Percentiles rank a stretch among this genome's conserved stretches.
Conservation (phyloP, 352 stramenopile genomes). For the Globisporangium recalcitrans region DNA sequence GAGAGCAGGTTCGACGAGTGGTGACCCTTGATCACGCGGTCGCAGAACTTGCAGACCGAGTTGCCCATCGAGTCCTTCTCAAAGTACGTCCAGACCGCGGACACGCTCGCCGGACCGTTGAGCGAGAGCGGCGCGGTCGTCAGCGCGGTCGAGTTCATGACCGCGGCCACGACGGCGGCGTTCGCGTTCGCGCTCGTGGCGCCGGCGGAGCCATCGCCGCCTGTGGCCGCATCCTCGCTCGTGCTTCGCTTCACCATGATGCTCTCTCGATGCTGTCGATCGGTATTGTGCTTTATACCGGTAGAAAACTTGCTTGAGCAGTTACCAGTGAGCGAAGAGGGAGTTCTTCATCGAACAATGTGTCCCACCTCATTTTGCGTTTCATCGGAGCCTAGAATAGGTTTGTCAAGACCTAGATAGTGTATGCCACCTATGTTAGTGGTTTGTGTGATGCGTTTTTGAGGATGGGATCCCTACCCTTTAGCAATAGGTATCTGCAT, state of each 20-base stretch:
- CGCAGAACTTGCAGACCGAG: slow-evolving; percentile 82
- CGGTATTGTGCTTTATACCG: slow-evolving; percentile 6
- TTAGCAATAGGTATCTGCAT: neutral
- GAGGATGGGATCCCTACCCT: too few species aligned
- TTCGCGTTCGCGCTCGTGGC: slow-evolving; percentile 3
- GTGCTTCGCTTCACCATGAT: slow-evolving; percentile 14
- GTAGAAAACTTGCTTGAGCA: slow-evolving; percentile 10
- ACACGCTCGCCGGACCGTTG: slow-evolving; percentile 54
- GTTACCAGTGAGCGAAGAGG: neutral
- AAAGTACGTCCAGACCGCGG: slow-evolving; percentile 82
- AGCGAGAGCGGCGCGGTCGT: slow-evolving; percentile 8
- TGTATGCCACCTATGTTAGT: too few species aligned
- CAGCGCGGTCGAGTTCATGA: slow-evolving; percentile 3
- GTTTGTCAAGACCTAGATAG: too few species aligned
- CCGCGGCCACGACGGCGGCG: slow-evolving; percentile 2
- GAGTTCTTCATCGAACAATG: neutral
- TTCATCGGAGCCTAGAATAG: too few species aligned
- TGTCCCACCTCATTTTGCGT: neutral
- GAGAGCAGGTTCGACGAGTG: slow-evolving; percentile 81
- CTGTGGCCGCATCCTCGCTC: neutral
- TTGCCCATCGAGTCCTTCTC: slow-evolving; percentile 71
- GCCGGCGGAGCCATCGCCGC: neutral
- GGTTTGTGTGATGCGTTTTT: too few species aligned
- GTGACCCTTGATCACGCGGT: slow-evolving; percentile 81
- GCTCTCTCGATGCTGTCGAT: neutral